Base-by-base conservation (phyloP, 2,329 filamentous ascomycete genomes). In the Talaromyces islandicus region DNA sequence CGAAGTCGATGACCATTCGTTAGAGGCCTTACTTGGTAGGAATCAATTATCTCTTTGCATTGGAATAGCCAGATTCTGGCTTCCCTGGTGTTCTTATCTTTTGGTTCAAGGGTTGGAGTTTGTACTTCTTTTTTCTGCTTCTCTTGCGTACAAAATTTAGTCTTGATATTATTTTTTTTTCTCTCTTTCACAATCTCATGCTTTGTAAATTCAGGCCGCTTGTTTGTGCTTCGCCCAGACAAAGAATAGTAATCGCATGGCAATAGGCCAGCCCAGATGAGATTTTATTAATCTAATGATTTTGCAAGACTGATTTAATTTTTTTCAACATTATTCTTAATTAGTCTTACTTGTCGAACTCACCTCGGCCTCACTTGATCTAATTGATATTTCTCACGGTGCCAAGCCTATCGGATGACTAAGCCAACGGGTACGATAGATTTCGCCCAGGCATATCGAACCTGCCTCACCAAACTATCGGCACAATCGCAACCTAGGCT, bases 1-100 rank as follows among this genome's bases (percentile, higher is more conserved):
- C 87, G 73, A 97, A 96, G 87, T 91, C 93, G 77, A 96, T 96
- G 89, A 97, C 92, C 52, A 93, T 93, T 73, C 88, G 90, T 73
- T 94, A 85, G 83, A 67, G 21, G 27, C 19, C 11, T 29, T 25
- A 25, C 24, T 52, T 24, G 43, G 43, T 2, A 46, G 2, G 7
- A 11, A 24, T 6, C 19, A 41, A 7, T 41, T 17, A 5, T 46
- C 17, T 24, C 7, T 46, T 46, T 46, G 43, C 43, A 46, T 46
- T 21, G 43, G 43, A 24, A 21, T 24, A 24, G 43, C 43, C 21
- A 46, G 7, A 46, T 17, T 4, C 19, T 46, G 43, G 19, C 11
- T 46, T 24, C 43, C 43, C 19, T 7, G 43, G 43, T 21, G 43
- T 46, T 46, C 3, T 24, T 46, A 10, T 46, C 21, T 46, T 24